These are phyloP conservation scores for Mycena belliarum DNA, from an alignment of 768 basidiomycete genomes.

Conservation along the genomic window DNA sequence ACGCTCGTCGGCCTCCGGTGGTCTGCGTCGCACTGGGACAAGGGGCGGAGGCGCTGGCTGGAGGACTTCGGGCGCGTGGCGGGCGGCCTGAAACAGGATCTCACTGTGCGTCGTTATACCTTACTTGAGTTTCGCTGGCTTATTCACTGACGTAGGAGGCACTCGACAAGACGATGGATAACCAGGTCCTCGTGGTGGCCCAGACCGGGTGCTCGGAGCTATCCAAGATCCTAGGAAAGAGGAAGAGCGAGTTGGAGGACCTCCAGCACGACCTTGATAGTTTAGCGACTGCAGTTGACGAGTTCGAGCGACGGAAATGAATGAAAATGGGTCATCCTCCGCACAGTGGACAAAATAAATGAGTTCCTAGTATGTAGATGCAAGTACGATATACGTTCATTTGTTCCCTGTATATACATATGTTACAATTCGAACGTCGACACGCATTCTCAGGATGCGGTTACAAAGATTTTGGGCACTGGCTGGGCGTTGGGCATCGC, in stretches of 20 bases:
- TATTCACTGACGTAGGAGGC: conserved; percentile 38
- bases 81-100: conserved; percentile 5
- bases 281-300: conserved; percentile 38
- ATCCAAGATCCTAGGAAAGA: conserved; percentile 38
- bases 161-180: conserved; percentile 45
- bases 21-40: conserved; percentile 69
- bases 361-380: neutral
- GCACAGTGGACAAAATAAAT: conserved; percentile 19
- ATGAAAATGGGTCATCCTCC: neutral
- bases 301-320: conserved; percentile 23
- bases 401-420: conserved; percentile 7
- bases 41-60: conserved; percentile 66
- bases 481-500: conserved; percentile 10
- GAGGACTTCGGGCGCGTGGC: conserved; percentile 44
- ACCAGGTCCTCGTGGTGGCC: conserved; percentile 57
- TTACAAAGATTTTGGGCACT: conserved; percentile 27
- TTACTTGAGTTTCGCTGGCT: neutral
- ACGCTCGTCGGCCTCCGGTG: conserved; percentile 55
- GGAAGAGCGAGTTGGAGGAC: conserved; percentile 45
- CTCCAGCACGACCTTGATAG: conserved; percentile 44
- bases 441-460: neutral
- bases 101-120: conserved; percentile 6
- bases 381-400: conserved; percentile 8
- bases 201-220: conserved; percentile 49
- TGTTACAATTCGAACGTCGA: conserved; percentile 8